Evolutionary conservation across 2,329 filamentous ascomycete species (phyloP), one percentile per base, ranked within the genome.

Genomic region (Nothomitra cinnamomea): DNA sequence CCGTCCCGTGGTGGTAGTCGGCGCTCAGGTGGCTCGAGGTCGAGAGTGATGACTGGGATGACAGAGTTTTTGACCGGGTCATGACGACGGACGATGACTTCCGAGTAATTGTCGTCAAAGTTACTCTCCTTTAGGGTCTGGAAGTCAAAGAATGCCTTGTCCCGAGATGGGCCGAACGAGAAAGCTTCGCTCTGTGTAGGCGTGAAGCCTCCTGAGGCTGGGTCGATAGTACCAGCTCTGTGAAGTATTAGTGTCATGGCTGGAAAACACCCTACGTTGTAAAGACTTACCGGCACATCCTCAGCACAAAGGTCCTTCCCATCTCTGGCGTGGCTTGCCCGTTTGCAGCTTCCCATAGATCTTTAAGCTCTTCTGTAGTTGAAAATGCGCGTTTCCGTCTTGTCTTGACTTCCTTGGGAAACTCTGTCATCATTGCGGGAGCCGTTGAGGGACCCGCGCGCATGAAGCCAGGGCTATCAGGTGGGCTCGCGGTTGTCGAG

Each of bases 281-380:
- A 51, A 6, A 24, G 35, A 57, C 60, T 58, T 62, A 72, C 70
- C 66, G 67, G 58, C 64, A 61, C 58, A 72, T 62, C 32, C 64
- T 65, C 24, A 73, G 57, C 52, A 68, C 66, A 55, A 70, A 69
- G 6, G 58, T 62, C 6, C 60, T 64, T 17, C 63, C 59, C 2
- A 63, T 53, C 25, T 61, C 58, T 52, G 63, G 60, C 2, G 63
- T 61, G 25, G 65, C 59, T 56, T 70, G 69, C 1, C 70, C 70
- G 61, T 72, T 72, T 41, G 70, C 66, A 40, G 66, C 65, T 42
- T 71, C 69, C 70, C 70, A 72, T 25, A 73, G 57, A 35, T 61
- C 62, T 45, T 62, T 62, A 8, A 73, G 60, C 40, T 71, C 67
- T 48, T 65, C 62, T 10, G 61, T 56, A 5, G 68, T 64, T 3